Evolutionary conservation across 2,329 filamentous ascomycete genomes (phyloP).

Genomic region (Nannizziopsis barbatae): DNA sequence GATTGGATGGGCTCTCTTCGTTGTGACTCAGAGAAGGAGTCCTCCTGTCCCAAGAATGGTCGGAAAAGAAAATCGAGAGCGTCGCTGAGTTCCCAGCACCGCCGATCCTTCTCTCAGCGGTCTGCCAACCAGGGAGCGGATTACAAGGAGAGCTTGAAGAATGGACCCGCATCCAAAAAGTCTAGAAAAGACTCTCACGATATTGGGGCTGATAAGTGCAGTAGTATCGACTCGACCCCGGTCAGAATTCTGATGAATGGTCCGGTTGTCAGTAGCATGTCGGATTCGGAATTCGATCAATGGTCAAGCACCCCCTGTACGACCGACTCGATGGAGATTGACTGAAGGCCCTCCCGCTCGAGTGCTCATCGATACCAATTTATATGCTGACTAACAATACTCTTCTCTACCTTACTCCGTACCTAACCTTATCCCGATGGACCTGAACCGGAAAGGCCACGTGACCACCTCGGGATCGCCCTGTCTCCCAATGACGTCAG

Average conservation of each 20-base stretch:
- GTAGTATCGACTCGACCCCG: background rate
- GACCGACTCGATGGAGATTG: slow-evolving; percentile 8
- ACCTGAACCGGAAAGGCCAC: background rate
- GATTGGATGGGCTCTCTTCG: slow-evolving; percentile 26
- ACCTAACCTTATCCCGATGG: background rate
- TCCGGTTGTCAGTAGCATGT: background rate
- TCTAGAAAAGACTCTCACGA: background rate
- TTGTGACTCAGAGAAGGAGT: slow-evolving; percentile 22
- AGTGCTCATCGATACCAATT: no score
- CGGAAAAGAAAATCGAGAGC: slow-evolving; percentile 28
- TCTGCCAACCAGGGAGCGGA: background rate
- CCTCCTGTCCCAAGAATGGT: slow-evolving; percentile 20
- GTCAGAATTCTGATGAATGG: background rate
- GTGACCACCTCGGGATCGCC: background rate
- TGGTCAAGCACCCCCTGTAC: background rate
- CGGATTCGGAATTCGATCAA: background rate
- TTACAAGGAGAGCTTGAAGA: background rate
- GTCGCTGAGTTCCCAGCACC: background rate
- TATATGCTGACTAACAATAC: no score
- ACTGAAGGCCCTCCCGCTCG: background rate
- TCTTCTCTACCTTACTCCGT: no score
- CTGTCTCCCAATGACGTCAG: slow-evolving; percentile 6
- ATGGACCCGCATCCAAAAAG: background rate
- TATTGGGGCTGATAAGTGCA: background rate
- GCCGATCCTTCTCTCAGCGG: background rate